Evolutionary conservation across 2,329 filamentous ascomycete species (phyloP), one percentile per base, ranked within the genome.

Genomic region (Monosporascus cannonballus): DNA sequence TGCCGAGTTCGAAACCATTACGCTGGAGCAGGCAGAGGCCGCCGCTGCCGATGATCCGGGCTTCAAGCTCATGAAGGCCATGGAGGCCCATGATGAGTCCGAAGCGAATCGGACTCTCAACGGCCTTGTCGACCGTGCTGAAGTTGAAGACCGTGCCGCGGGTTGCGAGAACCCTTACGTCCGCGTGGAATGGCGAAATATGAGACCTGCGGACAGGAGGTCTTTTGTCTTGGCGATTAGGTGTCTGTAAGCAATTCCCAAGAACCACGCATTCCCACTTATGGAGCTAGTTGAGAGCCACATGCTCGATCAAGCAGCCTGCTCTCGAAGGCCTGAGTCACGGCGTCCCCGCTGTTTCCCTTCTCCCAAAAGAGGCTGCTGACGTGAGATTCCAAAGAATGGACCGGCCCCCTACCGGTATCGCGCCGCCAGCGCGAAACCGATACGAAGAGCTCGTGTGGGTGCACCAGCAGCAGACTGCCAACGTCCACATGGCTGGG

Each of bases 391-490:
- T 24, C 6, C 6, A 46, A 25, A 46, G 42, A 24, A 54, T 62
- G 41, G 56, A 63, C 27, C 61, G 53, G 38, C 58, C 61, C 2
- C 44, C 66, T 4, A 64, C 63, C 3, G 67, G 66, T 25, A 56
- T 55, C 7, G 65, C 61, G 47, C 24, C 52, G 7, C 59, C 59
- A 11, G 56, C 66, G 2, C 54, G 42, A 51, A 69, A 65, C 61
- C 59, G 67, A 42, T 69, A 64, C 50, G 67, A 69, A 53, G 67
- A 69, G 49, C 55, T 69, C 44, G 63, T 66, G 6, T 61, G 60
- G 15, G 52, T 67, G 2, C 67, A 69, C 57, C 67, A 69, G 58
- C 51, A 56, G 41, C 63, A 66, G 48, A 57, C 64, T 14, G 61
- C 63, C 49, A 62, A 64, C 55, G 66, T 69, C 44, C 67, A 69